Conservation (phyloP, 108 stramenopile genomes). For the Aureococcus anophagefferens region DNA sequence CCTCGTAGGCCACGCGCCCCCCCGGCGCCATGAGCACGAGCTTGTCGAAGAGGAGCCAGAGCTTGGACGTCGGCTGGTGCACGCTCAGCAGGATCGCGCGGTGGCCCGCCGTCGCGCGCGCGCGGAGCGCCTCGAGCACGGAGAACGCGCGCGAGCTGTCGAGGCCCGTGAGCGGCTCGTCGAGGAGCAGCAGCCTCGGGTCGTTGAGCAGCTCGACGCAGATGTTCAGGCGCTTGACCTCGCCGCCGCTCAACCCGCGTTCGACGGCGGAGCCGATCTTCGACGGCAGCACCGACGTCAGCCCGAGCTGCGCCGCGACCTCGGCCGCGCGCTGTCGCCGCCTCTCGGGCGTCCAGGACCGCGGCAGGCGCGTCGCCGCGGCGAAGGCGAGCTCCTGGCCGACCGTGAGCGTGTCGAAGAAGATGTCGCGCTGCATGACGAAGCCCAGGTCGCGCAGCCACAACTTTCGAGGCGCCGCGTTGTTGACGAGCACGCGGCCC, state of each 20-base stretch:
- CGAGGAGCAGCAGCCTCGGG: slow-evolving; percentile 5
- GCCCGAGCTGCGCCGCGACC: slow-evolving; percentile 3
- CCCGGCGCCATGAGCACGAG: slow-evolving; percentile 12
- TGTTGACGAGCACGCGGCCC: too few relatives aligned
- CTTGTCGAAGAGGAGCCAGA: slow-evolving; percentile 12
- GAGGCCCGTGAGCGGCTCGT: slow-evolving; percentile 19
- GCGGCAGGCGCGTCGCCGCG: neutral
- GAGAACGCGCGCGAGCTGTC: slow-evolving; percentile 5
- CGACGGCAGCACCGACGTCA: neutral
- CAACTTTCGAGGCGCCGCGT: too few relatives aligned
- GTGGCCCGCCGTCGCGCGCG: neutral
- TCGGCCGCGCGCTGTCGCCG: neutral
- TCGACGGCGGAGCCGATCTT: neutral
- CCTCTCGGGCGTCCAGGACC: neutral
- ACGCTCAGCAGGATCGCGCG: slow-evolving; percentile 15
- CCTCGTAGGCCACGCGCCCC: neutral
- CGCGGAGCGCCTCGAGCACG: slow-evolving; percentile 3
- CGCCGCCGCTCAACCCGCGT: slow-evolving; percentile 12
- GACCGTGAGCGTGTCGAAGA: too few relatives aligned
- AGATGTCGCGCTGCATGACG: too few relatives aligned
- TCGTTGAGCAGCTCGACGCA: slow-evolving; percentile 5
- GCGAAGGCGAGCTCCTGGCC: slow-evolving; percentile 1
- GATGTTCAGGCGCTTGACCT: slow-evolving; percentile 8
- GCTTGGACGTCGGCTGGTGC: slow-evolving; percentile 17
- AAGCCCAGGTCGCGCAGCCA: too few relatives aligned